phyloP scores from a whole-genome alignment of 495 filamentous ascomycete species.

The Apodospora peruviana region DNA sequence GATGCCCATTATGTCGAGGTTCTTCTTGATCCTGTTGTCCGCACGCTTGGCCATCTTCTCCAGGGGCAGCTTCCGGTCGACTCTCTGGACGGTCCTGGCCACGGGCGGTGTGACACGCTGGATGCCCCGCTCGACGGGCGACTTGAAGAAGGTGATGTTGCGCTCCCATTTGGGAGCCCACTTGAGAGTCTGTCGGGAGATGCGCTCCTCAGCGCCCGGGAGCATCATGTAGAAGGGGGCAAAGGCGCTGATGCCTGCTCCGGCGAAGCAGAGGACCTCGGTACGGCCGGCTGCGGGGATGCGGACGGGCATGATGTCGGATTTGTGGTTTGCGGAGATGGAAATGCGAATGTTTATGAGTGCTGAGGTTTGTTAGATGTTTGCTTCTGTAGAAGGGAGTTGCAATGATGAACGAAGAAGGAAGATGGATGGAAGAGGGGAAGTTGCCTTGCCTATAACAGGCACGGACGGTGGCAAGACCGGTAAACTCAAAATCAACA shows the following conservation, averaged over 20 bases:
- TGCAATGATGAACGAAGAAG: background rate
- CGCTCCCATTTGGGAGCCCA: slow-evolving; percentile 49
- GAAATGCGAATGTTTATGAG: background rate
- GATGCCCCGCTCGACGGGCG: slow-evolving; percentile 36
- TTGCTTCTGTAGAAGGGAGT: background rate
- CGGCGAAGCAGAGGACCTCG: slow-evolving; percentile 37
- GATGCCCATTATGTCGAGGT: slow-evolving; percentile 25
- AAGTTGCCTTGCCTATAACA: background rate
- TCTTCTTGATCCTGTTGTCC: slow-evolving; percentile 35
- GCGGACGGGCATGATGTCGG: slow-evolving; percentile 40
- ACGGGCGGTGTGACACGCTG: slow-evolving; percentile 37
- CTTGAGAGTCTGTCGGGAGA: slow-evolving; percentile 35
- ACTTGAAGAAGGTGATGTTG: slow-evolving; percentile 41
- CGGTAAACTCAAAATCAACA: background rate
- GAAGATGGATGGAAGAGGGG: background rate
- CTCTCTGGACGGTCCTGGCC: slow-evolving; percentile 30
- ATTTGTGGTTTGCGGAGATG: slow-evolving; percentile 1
- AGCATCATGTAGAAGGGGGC: slow-evolving; percentile 45
- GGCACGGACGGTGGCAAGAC: background rate
- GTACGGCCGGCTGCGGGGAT: slow-evolving; percentile 34
- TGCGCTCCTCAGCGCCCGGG: slow-evolving; percentile 40
- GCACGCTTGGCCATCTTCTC: slow-evolving; percentile 39
- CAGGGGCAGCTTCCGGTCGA: slow-evolving; percentile 36
- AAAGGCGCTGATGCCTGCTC: slow-evolving; percentile 37
- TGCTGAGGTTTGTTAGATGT: background rate